Base-by-base conservation (phyloP, 2,329 filamentous ascomycete species). In the Aureobasidium namibiae region DNA sequence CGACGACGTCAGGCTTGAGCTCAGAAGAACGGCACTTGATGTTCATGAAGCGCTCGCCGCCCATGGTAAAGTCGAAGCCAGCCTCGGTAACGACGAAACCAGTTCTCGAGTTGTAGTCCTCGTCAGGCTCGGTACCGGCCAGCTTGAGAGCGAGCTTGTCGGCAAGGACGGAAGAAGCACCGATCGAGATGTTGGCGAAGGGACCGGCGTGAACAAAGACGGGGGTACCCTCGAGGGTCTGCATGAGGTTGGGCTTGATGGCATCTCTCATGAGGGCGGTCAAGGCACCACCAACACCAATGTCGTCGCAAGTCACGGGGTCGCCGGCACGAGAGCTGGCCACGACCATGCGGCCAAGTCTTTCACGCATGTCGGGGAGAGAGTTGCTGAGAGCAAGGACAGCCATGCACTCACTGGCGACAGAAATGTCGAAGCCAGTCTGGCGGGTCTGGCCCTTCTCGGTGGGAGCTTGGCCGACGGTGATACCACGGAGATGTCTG, bases 21-120 rank as follows among this genome's bases (percentile, higher is more conserved):
- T 92, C 92, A 6, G 92, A 96, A 10, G 91, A 89, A 62, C 94
- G 88, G 78, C 94, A 97, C 82, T 99, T 99, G 81, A 99, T 97
- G 80, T 99, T 97, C 85, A 99, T 97, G 82, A 99, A 99, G 56
- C 94, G 88, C 81, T 99, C 94, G 63, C 94, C 94, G 64, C 94
- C 94, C 94, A 99, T 99, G 68, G 94, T 97, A 77, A 99, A 99
- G 75, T 99, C 94, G 74, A 99, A 99, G 10, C 94, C 94, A 56
- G 94, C 92, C 75, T 99, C 94, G 1, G 94, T 99, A 38, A 99
- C 86, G 23, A 96, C 92, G 68, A 94, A 97, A 10, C 94, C 94
- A 31, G 89, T 84, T 80, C 94, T 92, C 66, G 86, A 79, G 53
- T 84, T 79, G 69, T 92, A 83, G 67, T 95, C 84, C 77, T 97